Percentiles rank a stretch among this genome's conserved stretches.
These are phyloP conservation scores for Calophaca sinica DNA, from an alignment of 306 rosid genomes.

Conservation along the genomic window DNA sequence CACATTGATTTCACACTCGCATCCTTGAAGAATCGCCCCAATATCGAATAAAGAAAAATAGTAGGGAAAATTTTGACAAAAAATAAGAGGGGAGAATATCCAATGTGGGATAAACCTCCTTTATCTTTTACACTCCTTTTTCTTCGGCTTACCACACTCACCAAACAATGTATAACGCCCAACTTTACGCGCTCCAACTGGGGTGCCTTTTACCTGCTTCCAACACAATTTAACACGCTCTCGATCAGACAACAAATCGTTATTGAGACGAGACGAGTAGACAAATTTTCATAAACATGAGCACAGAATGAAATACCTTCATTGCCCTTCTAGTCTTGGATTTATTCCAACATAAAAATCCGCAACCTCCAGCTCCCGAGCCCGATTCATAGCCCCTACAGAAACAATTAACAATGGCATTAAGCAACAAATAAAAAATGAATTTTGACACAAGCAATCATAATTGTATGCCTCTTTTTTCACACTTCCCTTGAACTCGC, in stretches of 20 bases:
- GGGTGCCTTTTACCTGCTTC: slow-evolving; percentile 68
- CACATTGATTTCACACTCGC: slow-evolving; percentile 58
- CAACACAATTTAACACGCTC: slow-evolving; percentile 25
- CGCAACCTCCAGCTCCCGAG: slow-evolving; percentile 74
- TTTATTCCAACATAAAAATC: slow-evolving; percentile 80
- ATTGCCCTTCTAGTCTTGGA: slow-evolving; percentile 63
- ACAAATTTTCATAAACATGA: neutral
- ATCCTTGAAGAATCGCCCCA: slow-evolving; percentile 69
- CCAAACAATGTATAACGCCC: slow-evolving; percentile 72
- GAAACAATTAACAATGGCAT: slow-evolving; percentile 31
- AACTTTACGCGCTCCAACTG: slow-evolving; percentile 60
- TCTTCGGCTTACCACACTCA: slow-evolving; percentile 77
- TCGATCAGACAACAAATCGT: slow-evolving; percentile 32
- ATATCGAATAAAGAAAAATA: slow-evolving; percentile 44
- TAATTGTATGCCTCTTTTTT: neutral
- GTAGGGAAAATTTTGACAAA: slow-evolving; percentile 13
- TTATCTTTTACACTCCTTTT: slow-evolving; percentile 56
- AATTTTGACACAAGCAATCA: neutral
- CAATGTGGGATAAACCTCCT: slow-evolving; percentile 33
- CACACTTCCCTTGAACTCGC: neutral
- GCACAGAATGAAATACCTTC: slow-evolving; percentile 61
- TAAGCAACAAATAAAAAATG: slow-evolving; percentile 12
- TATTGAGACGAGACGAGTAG: neutral
- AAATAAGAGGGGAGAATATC: slow-evolving; percentile 34
- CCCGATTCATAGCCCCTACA: slow-evolving; percentile 88